These are phyloP conservation scores for Pleurotus platypus DNA, from an alignment of 768 basidiomycete species.

Conservation along the genomic window DNA sequence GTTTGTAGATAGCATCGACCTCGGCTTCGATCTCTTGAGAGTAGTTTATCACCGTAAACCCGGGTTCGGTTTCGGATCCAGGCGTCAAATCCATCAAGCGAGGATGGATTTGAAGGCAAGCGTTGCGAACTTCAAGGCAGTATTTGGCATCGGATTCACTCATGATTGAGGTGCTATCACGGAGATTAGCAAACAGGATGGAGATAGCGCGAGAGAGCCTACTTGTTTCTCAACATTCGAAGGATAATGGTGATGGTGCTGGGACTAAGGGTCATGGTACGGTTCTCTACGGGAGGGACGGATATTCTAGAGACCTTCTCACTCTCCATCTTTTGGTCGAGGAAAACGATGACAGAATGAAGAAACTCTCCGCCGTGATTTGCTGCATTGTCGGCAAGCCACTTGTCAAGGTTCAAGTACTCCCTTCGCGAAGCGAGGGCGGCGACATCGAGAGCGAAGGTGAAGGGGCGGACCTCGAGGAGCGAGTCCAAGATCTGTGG, in stretches of 20 bases:
- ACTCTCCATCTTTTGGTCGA: slow-evolving; percentile 90
- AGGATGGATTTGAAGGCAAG: slow-evolving; percentile 92
- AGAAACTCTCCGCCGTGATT: slow-evolving; percentile 84
- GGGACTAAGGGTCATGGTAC: slow-evolving; percentile 84
- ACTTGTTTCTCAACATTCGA: slow-evolving; percentile 84
- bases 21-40: slow-evolving; percentile 86
- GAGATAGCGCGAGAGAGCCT: slow-evolving; percentile 20
- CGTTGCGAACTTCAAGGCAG: slow-evolving; percentile 88
- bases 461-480: slow-evolving; percentile 83
- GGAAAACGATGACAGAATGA: slow-evolving; percentile 80
- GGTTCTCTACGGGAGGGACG: slow-evolving; percentile 72
- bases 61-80: slow-evolving; percentile 83
- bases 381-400: slow-evolving; percentile 86
- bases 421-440: slow-evolving; percentile 90
- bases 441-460: slow-evolving; percentile 91
- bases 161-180: slow-evolving; percentile 64
- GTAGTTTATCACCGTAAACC: slow-evolving; percentile 86
- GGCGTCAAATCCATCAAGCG: slow-evolving; percentile 93
- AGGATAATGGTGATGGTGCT: slow-evolving; percentile 91
- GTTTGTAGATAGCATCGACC: slow-evolving; percentile 93
- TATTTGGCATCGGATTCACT: slow-evolving; percentile 76
- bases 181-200: slow-evolving; percentile 8
- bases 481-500: slow-evolving; percentile 86
- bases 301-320: slow-evolving; percentile 77
- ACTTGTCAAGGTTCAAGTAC: slow-evolving; percentile 94